A percentile compares a stretch with the other conserved stretches of the same genome.
phyloP scores from a whole-genome alignment of 768 basidiomycete species.

The Cyclocybe cylindracea region DNA sequence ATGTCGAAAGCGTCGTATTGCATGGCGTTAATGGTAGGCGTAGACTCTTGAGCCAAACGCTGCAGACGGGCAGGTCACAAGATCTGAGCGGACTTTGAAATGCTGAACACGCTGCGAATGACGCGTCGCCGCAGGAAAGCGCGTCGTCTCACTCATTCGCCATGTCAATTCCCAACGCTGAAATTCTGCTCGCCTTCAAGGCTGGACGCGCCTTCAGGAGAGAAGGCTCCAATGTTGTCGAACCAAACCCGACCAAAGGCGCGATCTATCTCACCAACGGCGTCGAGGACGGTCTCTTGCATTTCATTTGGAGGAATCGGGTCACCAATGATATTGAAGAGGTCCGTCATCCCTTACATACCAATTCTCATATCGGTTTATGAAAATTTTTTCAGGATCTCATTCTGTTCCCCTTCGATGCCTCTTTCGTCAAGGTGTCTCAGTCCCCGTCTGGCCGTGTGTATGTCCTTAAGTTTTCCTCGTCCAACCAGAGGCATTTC shows the following conservation, averaged over 20 bases:
- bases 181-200: conserved; percentile 56
- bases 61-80: conserved; percentile 7
- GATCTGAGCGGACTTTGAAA: conserved; percentile 30
- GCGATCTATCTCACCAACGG: conserved; percentile 67
- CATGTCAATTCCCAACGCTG: conserved; percentile 30
- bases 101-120: conserved; percentile 24
- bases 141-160: conserved; percentile 3
- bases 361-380: neutral
- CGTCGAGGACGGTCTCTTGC: conserved; percentile 70
- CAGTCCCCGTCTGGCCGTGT: conserved; percentile 68
- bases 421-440: conserved; percentile 73
- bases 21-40: conserved; percentile 15
- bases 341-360: conserved; percentile 32
- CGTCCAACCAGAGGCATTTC: conserved; percentile 87
- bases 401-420: conserved; percentile 86
- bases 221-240: conserved; percentile 66
- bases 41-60: conserved; percentile 8
- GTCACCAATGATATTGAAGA: conserved; percentile 61
- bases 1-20: conserved; percentile 14
- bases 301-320: conserved; percentile 81
- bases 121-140: conserved; percentile 40
- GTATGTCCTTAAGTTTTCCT: conserved; percentile 90
- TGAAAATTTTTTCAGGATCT: conserved; percentile 57
- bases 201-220: conserved; percentile 79
- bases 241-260: conserved; percentile 70